Evolutionary conservation across 495 filamentous ascomycete genomes (phyloP), one percentile per base, ranked within the genome.

Genomic region (Penicillium cataractarum): DNA sequence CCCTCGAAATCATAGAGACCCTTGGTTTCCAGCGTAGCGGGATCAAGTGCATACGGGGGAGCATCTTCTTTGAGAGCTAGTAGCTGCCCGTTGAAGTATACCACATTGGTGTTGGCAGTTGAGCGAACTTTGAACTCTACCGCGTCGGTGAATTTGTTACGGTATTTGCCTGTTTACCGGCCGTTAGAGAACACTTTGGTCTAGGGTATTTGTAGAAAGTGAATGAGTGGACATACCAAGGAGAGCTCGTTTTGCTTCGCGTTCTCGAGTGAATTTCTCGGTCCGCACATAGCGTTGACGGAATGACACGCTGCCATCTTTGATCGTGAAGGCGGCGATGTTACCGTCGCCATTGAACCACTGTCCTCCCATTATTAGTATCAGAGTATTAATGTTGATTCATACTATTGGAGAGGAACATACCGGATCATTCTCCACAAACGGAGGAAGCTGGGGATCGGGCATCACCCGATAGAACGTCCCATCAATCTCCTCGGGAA

Each of bases 1-100:
- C 85, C 85, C 53, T 85, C 84, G 49, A 87, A 88, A 56, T 83
- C 77, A 63, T 84, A 81, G 4, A 76, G 63, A 0, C 83, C 82
- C 49, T 78, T 77, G 1, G 84, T 87, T 64, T 85, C 83, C 2
- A 87, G 70, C 2, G 82, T 85, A 3, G 71, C 67, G 2, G 84
- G 84, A 56, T 87, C 80, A 79, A 87, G 75, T 0, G 82, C 81
- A 62, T 80, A 86, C 3, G 84, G 83, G 21, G 78, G 81, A 0
- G 79, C 76, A 68, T 84, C 82, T 62, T 87, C 84, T 58, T 86
- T 86, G 52, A 73, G 74, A 0, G 84, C 84, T 4, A 87, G 66
- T 29, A 87, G 66, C 65, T 78, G 74, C 0, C 81, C 81, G 6
- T 79, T 70, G 74, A 77, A 87, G 60, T 79, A 82, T 3, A 83